Base-by-base conservation (phyloP, 495 filamentous ascomycete genomes). In the Penicillium simplicissimum region DNA sequence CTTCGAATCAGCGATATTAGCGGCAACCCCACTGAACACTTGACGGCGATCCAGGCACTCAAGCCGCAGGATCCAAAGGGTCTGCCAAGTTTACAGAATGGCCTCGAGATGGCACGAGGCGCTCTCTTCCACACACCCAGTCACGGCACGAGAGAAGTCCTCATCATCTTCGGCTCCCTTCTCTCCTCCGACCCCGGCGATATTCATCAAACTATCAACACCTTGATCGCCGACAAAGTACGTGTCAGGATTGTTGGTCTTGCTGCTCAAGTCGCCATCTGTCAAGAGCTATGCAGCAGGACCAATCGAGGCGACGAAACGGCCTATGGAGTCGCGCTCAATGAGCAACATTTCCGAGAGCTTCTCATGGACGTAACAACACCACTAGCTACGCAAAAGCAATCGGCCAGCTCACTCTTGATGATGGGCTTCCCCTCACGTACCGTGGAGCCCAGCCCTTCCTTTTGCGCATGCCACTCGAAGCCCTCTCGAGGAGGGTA, bases 381-480 rank as follows among this genome's bases (percentile, higher is more conserved):
- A 9, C 95, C 95, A 3, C 96, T 95, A 2, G 87, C 90, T 19
- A 88, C 91, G 5, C 75, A 84, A 36, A 87, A 87, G 68, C 84
- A 88, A 66, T 84, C 81, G 60, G 83, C 86, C 48, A 88, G 89
- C 38, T 90, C 90, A 28, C 80, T 98, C 34, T 82, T 99, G 14
- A 96, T 93, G 90, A 98, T 98, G 96, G 96, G 95, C 4, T 99
- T 99, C 67, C 95, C 95, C n/a, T 93, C 89, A 48, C 86, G 95
- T 15, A 89, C 89, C n/a, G 85, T 93, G 52, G 91, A 92, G 57
- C 78, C 84, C 15, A 78, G 75, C 23, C 85, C 88, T 53, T 87
- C 85, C n/a, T 84, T 95, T 51, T 98, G 95, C 69, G 93, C 93
- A 33, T 98, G 95, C 66, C 96, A 99, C 76, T 88, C 87, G 58